Base-by-base conservation (phyloP, 2,329 filamentous ascomycete species). In the Verruconis gallopava region DNA sequence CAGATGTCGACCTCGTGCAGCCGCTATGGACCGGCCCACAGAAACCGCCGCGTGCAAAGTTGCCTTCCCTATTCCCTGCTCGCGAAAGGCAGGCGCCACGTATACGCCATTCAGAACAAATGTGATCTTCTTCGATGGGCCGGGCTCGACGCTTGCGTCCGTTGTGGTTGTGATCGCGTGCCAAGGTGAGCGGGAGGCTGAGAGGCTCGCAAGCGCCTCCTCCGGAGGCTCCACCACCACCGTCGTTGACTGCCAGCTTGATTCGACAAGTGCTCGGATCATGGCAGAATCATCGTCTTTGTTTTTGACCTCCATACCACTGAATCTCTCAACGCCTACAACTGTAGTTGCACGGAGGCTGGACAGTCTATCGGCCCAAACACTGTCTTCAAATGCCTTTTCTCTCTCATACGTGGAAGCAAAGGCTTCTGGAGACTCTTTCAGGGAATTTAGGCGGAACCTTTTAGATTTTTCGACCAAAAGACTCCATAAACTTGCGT, bases 401-500 rank as follows among this genome's bases (percentile, higher is more conserved):
- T 57, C 54, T 15, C 42, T 37, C 21, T 54, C 53, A 42, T 54
- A 55, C 3, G 50, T 52, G 6, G 54, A 53, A 5, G 51, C 53
- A 41, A 56, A 59, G 5, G 50, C 53, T 34, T 53, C 50, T n/a
- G 55, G 55, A 25, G 49, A 46, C 21, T 38, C 47, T 38, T 48
- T 43, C 25, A 59, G 43, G 5, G 53, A 50, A 19, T 48, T 32
- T 9, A 58, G 47, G 5, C 56, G 50, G 28, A 57, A 50, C 4
- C 45, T 42, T 25, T 35, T 46, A 14, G 15, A 44, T 14, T 36
- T 38, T 11, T 21, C 14, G 21, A 44, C 33, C 9, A 44, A 12
- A n/a, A 12, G n/a, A 17, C 28, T 12, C 44, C 44, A 44, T 17
- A 5, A 12, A 4, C n/a, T 15, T 17, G 21, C 4, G 14, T 15